phyloP scores from a whole-genome alignment of 768 basidiomycete genomes.

The Saitozyma sp. region DNA sequence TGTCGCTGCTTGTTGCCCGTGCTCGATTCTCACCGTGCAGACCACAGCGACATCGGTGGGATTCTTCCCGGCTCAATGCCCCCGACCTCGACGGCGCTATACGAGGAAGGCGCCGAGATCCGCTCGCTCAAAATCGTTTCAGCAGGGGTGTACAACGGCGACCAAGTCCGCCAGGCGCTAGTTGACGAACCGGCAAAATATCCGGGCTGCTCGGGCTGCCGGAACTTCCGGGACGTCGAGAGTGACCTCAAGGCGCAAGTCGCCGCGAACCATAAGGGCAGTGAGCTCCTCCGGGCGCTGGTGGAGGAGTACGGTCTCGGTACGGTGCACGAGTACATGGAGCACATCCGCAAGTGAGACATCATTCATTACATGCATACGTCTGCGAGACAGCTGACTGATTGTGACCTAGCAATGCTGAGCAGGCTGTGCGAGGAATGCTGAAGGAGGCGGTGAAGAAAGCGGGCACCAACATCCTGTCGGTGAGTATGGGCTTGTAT shows the following conservation, averaged over 20 bases:
- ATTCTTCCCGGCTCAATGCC: constrained; percentile 91
- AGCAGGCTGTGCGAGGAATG: constrained; percentile 17
- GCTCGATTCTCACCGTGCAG: constrained; percentile 56
- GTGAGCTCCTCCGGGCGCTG: constrained; percentile 78
- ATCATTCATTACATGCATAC: neutral
- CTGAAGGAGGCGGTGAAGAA: constrained; percentile 18
- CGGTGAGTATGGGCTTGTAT: constrained; percentile 7
- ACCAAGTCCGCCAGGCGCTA: constrained; percentile 74
- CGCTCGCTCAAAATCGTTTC: constrained; percentile 87
- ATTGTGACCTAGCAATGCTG: constrained; percentile 11
- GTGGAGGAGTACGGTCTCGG: constrained; percentile 56
- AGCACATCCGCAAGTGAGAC: constrained; percentile 63
- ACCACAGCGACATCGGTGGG: constrained; percentile 84
- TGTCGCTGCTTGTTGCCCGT: no score
- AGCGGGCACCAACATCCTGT: constrained; percentile 26
- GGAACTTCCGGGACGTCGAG: constrained; percentile 36
- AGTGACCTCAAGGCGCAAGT: constrained; percentile 36
- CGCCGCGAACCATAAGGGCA: constrained; percentile 75
- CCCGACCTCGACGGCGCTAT: constrained; percentile 84
- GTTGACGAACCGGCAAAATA: constrained; percentile 57
- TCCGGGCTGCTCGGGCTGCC: constrained; percentile 33
- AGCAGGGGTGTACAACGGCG: constrained; percentile 71
- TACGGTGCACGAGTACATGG: constrained; percentile 95
- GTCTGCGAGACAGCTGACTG: neutral
- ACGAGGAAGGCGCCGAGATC: constrained; percentile 90